phyloP scores from a whole-genome alignment of 768 basidiomycete species.

The Mycena leptocephala region DNA sequence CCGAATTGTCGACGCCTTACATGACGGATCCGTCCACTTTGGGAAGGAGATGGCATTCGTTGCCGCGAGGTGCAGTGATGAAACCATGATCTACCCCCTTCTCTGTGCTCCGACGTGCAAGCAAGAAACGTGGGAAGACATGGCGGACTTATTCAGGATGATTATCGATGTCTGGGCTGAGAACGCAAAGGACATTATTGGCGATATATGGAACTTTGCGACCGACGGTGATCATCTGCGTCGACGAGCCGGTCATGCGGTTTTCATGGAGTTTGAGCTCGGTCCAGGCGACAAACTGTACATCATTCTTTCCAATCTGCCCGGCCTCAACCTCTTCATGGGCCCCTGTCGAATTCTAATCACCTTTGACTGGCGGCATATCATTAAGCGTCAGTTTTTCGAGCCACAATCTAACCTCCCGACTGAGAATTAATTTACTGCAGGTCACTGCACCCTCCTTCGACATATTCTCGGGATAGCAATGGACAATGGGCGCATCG shows the following conservation, averaged over 20 bases:
- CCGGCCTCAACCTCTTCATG: slow-evolving; percentile 33
- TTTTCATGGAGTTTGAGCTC: slow-evolving; percentile 18
- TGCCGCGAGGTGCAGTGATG: background rate
- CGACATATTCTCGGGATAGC: background rate
- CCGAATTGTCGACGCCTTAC: background rate
- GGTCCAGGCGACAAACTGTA: background rate
- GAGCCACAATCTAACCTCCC: too few species aligned
- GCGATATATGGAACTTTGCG: slow-evolving; percentile 30
- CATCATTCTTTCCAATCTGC: slow-evolving; percentile 5
- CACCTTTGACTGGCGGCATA: slow-evolving; percentile 36
- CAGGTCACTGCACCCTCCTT: slow-evolving; percentile 29
- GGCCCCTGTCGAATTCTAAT: too few species aligned
- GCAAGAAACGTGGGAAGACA: background rate
- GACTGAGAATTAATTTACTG: background rate
- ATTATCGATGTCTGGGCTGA: background rate
- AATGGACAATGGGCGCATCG: background rate
- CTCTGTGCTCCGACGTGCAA: slow-evolving; percentile 34
- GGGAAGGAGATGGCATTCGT: slow-evolving; percentile 27
- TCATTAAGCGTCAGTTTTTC: slow-evolving; percentile 32
- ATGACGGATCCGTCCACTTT: background rate
- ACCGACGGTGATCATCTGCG: too few species aligned
- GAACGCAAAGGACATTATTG: background rate
- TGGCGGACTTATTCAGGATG: background rate
- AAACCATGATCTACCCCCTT: slow-evolving; percentile 26
- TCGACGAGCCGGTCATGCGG: slow-evolving; percentile 12